A percentile compares a stretch with the other conserved stretches of the same genome.
phyloP scores from a whole-genome alignment of 148 eudicot species.

The Dianthus caryophyllus region DNA sequence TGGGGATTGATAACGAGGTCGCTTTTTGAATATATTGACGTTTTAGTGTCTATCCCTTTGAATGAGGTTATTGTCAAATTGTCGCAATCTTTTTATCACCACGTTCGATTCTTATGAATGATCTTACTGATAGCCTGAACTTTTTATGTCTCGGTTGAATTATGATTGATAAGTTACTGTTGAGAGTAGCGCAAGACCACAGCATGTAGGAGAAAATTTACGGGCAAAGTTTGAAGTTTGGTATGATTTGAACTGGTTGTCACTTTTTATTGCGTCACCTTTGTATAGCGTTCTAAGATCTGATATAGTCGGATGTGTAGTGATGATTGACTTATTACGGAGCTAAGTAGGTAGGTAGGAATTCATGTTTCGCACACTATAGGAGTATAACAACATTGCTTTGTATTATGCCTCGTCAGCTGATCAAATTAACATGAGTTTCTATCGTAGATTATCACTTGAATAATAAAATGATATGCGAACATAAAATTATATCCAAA shows the following conservation, averaged over 20 bases:
- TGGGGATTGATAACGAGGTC: not conserved
- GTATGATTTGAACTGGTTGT: not conserved
- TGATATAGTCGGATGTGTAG: not conserved
- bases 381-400: not conserved
- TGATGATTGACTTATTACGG: not conserved
- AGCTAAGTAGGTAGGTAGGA: not conserved
- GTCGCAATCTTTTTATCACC: not conserved
- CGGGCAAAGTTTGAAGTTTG: not conserved
- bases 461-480: not conserved
- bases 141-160: not conserved
- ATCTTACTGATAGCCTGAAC: not conserved
- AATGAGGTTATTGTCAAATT: not conserved
- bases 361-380: no score
- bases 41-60: not conserved
- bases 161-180: not conserved
- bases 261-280: not conserved
- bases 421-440: not conserved
- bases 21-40: no score
- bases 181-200: not conserved
- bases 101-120: not conserved
- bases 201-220: not conserved
- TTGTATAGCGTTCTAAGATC: not conserved
- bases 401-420: not conserved
- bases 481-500: no score
- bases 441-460: not conserved